phyloP scores from a whole-genome alignment of 176 grass and related monocot species.

The Raddia guianensis region DNA sequence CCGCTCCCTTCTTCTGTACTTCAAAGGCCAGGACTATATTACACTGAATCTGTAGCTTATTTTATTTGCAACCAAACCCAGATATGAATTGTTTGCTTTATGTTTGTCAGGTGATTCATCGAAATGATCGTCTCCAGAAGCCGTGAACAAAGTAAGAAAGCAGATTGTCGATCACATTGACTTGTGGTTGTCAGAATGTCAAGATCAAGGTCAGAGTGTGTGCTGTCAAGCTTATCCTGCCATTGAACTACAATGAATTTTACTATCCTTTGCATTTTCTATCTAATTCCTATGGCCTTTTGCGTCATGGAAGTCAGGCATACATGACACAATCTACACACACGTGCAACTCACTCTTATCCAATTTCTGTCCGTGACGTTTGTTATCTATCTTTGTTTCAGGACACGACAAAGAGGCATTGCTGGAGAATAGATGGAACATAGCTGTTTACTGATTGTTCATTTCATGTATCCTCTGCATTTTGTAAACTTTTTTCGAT shows the following conservation, averaged over 20 bases:
- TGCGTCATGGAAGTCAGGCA: neutral
- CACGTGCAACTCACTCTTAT: neutral
- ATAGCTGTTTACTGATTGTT: constrained; percentile 39
- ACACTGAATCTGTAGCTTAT: constrained; percentile 7
- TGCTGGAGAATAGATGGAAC: constrained; percentile 30
- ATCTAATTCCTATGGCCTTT: neutral
- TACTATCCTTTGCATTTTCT: neutral
- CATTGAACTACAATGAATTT: neutral
- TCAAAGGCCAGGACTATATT: too few relatives aligned
- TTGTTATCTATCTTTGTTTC: neutral
- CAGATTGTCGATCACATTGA: constrained; percentile 76
- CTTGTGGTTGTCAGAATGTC: constrained; percentile 89
- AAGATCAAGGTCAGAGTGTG: constrained; percentile 59
- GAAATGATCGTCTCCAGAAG: constrained; percentile 82
- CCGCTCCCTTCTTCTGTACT: too few relatives aligned
- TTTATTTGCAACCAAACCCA: neutral
- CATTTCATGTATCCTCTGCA: too few relatives aligned
- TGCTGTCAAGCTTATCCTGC: neutral
- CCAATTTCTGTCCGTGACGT: constrained; percentile 7
- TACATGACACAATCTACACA: neutral
- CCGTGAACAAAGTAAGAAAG: constrained; percentile 85
- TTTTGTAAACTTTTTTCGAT: too few relatives aligned
- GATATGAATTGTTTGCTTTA: constrained; percentile 5
- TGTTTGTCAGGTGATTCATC: constrained; percentile 64
- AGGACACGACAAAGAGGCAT: constrained; percentile 41